These are phyloP conservation scores for Euphorbia celastroides DNA, from an alignment of 441 rosid species.

Conservation along the genomic window DNA sequence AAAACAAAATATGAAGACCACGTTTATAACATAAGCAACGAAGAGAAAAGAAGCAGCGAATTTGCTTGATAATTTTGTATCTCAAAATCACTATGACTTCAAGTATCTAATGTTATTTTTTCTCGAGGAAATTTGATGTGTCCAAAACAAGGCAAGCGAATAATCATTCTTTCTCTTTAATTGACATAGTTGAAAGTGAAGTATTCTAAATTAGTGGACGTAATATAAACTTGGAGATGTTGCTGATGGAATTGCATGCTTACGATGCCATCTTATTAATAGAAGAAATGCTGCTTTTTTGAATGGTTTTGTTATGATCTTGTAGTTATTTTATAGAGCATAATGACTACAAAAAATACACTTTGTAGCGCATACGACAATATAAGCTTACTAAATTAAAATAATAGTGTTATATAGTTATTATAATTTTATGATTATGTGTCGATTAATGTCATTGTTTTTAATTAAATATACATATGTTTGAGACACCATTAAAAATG, in stretches of 20 bases:
- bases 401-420: no score
- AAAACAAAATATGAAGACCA: no score
- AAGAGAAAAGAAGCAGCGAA: not conserved
- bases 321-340: not conserved
- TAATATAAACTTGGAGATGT: not conserved
- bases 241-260: not conserved
- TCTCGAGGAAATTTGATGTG: not conserved
- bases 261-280: constrained; percentile 2
- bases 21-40: no score
- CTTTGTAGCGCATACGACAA: no score
- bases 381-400: no score
- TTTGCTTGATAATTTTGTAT: not conserved
- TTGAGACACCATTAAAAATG: no score
- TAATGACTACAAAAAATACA: not conserved
- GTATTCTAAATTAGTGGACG: not conserved
- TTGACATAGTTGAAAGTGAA: not conserved
- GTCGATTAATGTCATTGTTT: no score
- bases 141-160: not conserved
- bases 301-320: not conserved
- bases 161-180: not conserved
- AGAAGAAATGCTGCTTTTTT: not conserved
- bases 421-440: no score
- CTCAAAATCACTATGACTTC: not conserved
- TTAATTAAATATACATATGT: no score
- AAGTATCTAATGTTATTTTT: not conserved